phyloP scores from a whole-genome alignment of 1,139 yeast genomes.

The Scheffersomyces titani region DNA sequence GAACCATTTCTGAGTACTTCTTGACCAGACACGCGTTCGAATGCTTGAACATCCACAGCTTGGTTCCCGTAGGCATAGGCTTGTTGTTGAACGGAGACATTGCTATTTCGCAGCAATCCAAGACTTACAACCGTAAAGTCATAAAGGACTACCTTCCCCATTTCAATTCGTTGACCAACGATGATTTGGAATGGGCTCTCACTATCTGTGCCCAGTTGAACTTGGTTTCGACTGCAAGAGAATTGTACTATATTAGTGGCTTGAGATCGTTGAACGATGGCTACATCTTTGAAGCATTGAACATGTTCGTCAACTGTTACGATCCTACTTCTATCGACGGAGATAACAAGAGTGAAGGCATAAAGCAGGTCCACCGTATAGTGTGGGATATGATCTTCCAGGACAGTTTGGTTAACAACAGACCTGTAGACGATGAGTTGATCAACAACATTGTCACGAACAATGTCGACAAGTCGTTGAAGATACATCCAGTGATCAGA shows the following conservation, averaged over 20 bases:
- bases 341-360: conserved; percentile 26
- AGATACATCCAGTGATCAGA: conserved; percentile 56
- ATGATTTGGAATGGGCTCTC: conserved; percentile 80
- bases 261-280: conserved; percentile 42
- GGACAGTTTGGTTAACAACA: conserved; percentile 55
- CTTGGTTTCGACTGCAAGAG: conserved; percentile 54
- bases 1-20: conserved; percentile 61
- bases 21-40: conserved; percentile 61
- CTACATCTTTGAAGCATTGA: conserved; percentile 64
- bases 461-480: conserved; percentile 32
- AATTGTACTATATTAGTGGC: conserved; percentile 47
- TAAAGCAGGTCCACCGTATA: conserved; percentile 40
- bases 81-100: conserved; percentile 33
- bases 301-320: conserved; percentile 66
- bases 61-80: conserved; percentile 72
- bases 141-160: conserved; percentile 63
- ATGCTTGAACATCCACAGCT: conserved; percentile 48
- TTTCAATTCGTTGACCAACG: conserved; percentile 61
- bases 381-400: conserved; percentile 58
- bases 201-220: conserved; percentile 51
- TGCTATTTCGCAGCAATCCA: conserved; percentile 21
- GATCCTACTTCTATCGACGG: conserved; percentile 34
- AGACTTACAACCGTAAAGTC: conserved; percentile 38
- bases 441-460: conserved; percentile 54
- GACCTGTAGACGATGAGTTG: conserved; percentile 55